Conservation (phyloP, 768 basidiomycete species). For the Kwoniella sp. region DNA sequence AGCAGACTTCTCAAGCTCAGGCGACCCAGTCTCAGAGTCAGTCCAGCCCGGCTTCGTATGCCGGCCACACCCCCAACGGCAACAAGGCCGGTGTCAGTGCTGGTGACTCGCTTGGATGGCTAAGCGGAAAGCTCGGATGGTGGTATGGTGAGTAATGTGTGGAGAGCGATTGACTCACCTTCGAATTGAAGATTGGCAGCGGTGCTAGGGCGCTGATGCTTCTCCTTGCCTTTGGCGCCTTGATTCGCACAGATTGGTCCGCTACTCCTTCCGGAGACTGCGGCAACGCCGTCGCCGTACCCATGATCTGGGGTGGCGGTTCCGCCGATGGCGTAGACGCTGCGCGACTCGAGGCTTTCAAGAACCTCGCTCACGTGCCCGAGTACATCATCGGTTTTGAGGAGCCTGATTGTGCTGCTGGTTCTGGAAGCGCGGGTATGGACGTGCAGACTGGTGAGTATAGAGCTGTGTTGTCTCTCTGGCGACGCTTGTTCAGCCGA, state of each 20-base stretch:
- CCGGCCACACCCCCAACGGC: conserved; percentile 39
- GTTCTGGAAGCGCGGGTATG: conserved; percentile 37
- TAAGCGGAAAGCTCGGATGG: conserved; percentile 47
- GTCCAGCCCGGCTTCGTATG: conserved; percentile 1
- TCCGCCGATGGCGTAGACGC: conserved; percentile 35
- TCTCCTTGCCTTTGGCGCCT: too few species aligned
- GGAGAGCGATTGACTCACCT: neutral
- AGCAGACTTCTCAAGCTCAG: conserved; percentile 9
- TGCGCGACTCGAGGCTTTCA: conserved; percentile 37
- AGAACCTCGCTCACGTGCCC: conserved; percentile 27
- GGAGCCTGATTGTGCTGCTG: conserved; percentile 51
- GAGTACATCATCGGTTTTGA: conserved; percentile 49
- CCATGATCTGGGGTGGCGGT: conserved; percentile 48
- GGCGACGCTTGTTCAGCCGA: neutral
- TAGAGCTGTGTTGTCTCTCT: neutral
- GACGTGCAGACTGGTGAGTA: conserved; percentile 30
- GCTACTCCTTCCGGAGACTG: conserved; percentile 32
- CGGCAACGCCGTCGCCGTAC: conserved; percentile 35
- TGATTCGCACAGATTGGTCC: conserved; percentile 32
- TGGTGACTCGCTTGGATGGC: conserved; percentile 31
- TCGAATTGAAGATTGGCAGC: too few species aligned
- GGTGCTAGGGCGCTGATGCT: too few species aligned
- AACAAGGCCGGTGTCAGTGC: conserved; percentile 50
- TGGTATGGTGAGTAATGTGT: conserved; percentile 46
- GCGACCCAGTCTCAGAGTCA: neutral